Evolutionary conservation across 768 basidiomycete genomes (phyloP).

Genomic region (Ephemerocybe angulata): DNA sequence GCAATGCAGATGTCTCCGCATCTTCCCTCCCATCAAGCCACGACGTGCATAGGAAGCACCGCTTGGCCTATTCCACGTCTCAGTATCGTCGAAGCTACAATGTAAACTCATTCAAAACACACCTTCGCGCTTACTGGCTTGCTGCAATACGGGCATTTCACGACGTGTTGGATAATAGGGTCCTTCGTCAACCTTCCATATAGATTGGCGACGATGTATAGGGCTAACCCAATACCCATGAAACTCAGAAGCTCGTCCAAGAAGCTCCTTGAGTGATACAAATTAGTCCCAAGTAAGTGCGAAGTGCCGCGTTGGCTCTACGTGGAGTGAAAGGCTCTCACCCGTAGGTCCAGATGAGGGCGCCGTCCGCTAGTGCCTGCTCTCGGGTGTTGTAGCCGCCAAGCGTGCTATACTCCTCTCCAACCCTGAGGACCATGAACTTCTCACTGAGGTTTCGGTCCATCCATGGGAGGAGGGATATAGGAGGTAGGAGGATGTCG

Average conservation of each 20-base stretch:
- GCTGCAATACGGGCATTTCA: constrained; percentile 39
- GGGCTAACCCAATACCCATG: constrained; percentile 33
- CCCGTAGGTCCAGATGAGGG: constrained; percentile 38
- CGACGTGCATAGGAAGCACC: constrained; percentile 4
- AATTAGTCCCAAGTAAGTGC: background rate
- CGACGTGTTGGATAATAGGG: constrained; percentile 38
- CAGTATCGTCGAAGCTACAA: background rate
- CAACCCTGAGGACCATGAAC: constrained; percentile 34
- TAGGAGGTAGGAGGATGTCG: constrained; percentile 38
- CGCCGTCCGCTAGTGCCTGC: constrained; percentile 42
- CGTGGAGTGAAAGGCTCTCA: constrained; percentile 1
- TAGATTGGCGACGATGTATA: constrained; percentile 35
- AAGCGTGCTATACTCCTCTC: constrained; percentile 20
- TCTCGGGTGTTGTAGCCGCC: constrained; percentile 40
- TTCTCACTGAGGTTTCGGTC: constrained; percentile 41
- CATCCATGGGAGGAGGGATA: constrained; percentile 42
- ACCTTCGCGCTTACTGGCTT: constrained; percentile 42
- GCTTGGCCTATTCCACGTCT: background rate
- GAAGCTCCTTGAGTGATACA: constrained; percentile 26
- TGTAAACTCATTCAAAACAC: background rate
- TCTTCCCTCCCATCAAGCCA: constrained; percentile 10
- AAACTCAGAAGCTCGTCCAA: constrained; percentile 36
- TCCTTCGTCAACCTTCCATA: constrained; percentile 36
- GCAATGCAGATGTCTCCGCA: constrained; percentile 4
- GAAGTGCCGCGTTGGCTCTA: too few relatives aligned